Percentiles rank a stretch among this genome's conserved stretches.
phyloP scores from a whole-genome alignment of 1,139 yeast genomes.

The Protomyces pachydermus region DNA sequence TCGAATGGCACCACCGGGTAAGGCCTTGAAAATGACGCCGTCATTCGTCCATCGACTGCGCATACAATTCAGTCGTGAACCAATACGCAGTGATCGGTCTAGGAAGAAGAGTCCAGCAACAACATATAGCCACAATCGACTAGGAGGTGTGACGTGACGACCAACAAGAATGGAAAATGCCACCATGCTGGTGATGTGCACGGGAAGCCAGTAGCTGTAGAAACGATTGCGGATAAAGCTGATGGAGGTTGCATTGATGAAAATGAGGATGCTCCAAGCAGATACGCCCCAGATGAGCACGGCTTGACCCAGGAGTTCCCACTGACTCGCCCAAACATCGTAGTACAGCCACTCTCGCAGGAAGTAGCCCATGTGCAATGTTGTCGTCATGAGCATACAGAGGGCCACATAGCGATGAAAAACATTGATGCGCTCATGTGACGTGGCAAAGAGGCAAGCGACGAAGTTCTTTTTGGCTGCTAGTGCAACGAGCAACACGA shows the following conservation, averaged over 20 bases:
- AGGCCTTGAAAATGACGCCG: conserved; percentile 13
- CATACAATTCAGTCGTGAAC: conserved; percentile 18
- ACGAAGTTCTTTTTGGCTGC: conserved; percentile 31
- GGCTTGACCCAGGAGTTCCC: conserved; percentile 26
- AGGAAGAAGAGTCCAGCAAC: conserved; percentile 31
- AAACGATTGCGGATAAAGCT: conserved; percentile 29
- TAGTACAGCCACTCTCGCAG: conserved; percentile 31
- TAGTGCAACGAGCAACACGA: conserved; percentile 33
- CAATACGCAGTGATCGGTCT: conserved; percentile 31
- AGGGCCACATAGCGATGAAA: conserved; percentile 34
- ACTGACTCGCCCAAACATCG: conserved; percentile 26
- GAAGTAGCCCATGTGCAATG: conserved; percentile 33
- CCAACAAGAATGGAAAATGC: conserved; percentile 31
- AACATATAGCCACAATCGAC: conserved; percentile 32
- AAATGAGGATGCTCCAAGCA: conserved; percentile 32
- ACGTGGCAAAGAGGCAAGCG: conserved; percentile 30
- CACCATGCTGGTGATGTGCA: conserved; percentile 32
- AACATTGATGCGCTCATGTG: conserved; percentile 31
- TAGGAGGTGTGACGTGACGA: conserved; percentile 32
- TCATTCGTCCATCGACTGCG: not conserved
- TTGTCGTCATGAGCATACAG: conserved; percentile 32
- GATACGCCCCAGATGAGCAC: conserved; percentile 33
- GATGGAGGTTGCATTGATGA: conserved; percentile 30
- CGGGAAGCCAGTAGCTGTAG: conserved; percentile 32
- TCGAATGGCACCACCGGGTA: not conserved